Conservation (phyloP, 2,329 filamentous ascomycete species). For the Apiospora marii region DNA sequence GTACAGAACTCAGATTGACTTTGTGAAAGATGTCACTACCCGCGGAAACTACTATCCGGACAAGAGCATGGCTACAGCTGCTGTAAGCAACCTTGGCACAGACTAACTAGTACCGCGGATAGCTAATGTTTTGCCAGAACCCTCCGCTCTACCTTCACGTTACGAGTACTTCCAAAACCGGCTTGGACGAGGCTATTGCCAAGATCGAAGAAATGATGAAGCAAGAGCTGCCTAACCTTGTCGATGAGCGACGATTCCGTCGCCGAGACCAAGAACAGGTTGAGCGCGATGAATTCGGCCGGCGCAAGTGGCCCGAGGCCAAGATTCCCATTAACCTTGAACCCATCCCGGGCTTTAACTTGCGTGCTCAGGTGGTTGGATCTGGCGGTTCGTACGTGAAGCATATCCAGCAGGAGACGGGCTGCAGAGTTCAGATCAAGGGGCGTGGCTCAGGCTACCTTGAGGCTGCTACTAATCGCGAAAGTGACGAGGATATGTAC, state of each 20-base stretch:
- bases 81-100: slow-evolving; percentile 65
- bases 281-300: slow-evolving; percentile 89
- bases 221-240: slow-evolving; percentile 92
- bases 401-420: slow-evolving; percentile 94
- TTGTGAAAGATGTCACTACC: slow-evolving; percentile 92
- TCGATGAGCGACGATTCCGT: slow-evolving; percentile 92
- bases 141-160: slow-evolving; percentile 95
- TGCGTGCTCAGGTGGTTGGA: slow-evolving; percentile 94
- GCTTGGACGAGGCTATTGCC: slow-evolving; percentile 85
- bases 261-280: slow-evolving; percentile 81
- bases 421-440: slow-evolving; percentile 97
- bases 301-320: slow-evolving; percentile 98
- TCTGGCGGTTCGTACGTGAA: slow-evolving; percentile 96
- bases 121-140: slow-evolving; percentile 62
- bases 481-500: slow-evolving; percentile 97
- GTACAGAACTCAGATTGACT: slow-evolving; percentile 65
- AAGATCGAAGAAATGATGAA: slow-evolving; percentile 97
- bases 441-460: slow-evolving; percentile 94
- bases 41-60: slow-evolving; percentile 96
- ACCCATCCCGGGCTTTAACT: slow-evolving; percentile 91
- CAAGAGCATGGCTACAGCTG: slow-evolving; percentile 94
- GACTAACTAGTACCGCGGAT: not conserved
- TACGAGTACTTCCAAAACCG: slow-evolving; percentile 89
- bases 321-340: slow-evolving; percentile 92
- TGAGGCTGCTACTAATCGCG: slow-evolving; percentile 84